A percentile compares a stretch with the other conserved stretches of the same genome.
Conservation (phyloP, 495 filamentous ascomycete species). For the Annulohypoxylon moriforme region DNA sequence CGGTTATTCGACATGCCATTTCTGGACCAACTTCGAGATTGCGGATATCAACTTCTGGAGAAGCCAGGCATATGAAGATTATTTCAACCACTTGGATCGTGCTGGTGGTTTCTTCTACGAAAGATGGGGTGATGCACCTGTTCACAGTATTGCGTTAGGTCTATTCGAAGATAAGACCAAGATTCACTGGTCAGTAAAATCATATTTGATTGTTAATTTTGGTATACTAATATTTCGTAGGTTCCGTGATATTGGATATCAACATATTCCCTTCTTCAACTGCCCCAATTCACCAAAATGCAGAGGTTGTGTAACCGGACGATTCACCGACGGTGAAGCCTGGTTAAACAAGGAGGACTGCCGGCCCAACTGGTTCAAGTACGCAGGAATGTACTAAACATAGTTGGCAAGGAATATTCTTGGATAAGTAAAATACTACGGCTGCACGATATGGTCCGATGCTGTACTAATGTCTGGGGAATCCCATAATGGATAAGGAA, state of each 20-base stretch:
- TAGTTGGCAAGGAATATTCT: slow-evolving; percentile 5
- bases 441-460: slow-evolving; percentile 38
- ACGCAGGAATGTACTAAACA: slow-evolving; percentile 79
- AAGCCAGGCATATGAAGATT: slow-evolving; percentile 88
- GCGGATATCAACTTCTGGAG: slow-evolving; percentile 96
- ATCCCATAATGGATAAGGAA: slow-evolving; percentile 39
- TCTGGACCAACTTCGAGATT: slow-evolving; percentile 99
- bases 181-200: slow-evolving; percentile 86
- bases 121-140: slow-evolving; percentile 97
- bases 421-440: slow-evolving; percentile 32
- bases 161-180: slow-evolving; percentile 90
- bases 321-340: slow-evolving; percentile 86
- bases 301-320: slow-evolving; percentile 83
- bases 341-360: slow-evolving; percentile 93
- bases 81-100: slow-evolving; percentile 95
- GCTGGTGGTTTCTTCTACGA: slow-evolving; percentile 99
- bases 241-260: slow-evolving; percentile 99
- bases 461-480: slow-evolving; percentile 43
- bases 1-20: slow-evolving; percentile 99
- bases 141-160: slow-evolving; percentile 94
- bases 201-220: slow-evolving; percentile 4
- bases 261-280: slow-evolving; percentile 98
- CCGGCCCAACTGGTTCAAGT: slow-evolving; percentile 96
- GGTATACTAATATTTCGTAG: slow-evolving; percentile 56
- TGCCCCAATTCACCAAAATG: slow-evolving; percentile 98